Conservation (phyloP, 345 rosid genomes). For the thale cress (Arabidopsis thaliana) region TAIR10.1 NC_003075.7:9082501-9083000, state of each 20-base stretch:
- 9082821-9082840: not conserved
- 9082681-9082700: conserved; percentile 12
- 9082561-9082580: not conserved
- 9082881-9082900: not conserved
- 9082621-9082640: not conserved
- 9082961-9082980: not conserved
- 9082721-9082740: not conserved
- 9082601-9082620: not conserved
- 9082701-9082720: not conserved
- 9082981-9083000: too few relatives aligned
- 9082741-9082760: conserved; percentile 2
- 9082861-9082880: not conserved
- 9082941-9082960: not conserved
- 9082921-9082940: too few relatives aligned
- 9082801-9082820: not conserved
- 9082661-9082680: not conserved
- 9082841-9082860: not conserved
- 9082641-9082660: not conserved
- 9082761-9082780: conserved; percentile 12
- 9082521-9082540: not conserved
- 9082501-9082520: not conserved
- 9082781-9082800: not conserved
- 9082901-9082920: not conserved
- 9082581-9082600: not conserved
- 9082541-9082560: not conserved